Percentiles rank a stretch among this genome's conserved stretches.
Conservation (phyloP, 192 early-diverging fungal genomes). For the Coemansia sp. region DNA sequence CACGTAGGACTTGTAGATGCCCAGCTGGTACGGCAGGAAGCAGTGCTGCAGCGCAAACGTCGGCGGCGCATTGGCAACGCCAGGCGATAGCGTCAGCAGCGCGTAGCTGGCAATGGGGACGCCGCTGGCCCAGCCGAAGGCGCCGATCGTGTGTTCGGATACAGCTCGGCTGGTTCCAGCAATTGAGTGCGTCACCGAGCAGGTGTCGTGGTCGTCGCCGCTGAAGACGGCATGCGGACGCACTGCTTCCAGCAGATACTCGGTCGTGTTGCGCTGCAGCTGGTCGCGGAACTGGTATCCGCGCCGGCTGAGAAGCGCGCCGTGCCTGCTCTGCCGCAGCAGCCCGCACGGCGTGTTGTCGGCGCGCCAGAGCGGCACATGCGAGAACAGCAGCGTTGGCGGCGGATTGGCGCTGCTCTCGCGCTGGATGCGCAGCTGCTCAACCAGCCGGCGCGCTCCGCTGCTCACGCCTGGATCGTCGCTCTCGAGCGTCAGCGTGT, state of each 20-base stretch:
- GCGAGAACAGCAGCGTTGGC: constrained; percentile 72
- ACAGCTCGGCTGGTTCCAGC: neutral
- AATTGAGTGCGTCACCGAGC: constrained; percentile 60
- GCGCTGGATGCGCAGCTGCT: constrained; percentile 3
- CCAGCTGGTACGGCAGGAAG: constrained; percentile 68
- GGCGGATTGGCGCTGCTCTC: neutral
- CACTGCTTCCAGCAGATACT: constrained; percentile 59
- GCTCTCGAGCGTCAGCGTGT: constrained; percentile 71
- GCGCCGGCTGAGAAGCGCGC: constrained; percentile 56
- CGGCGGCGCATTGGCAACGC: neutral
- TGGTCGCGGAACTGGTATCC: constrained; percentile 94
- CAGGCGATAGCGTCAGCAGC: constrained; percentile 51
- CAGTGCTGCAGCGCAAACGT: constrained; percentile 58
- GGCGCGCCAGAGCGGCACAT: constrained; percentile 82
- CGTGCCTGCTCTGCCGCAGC: constrained; percentile 51
- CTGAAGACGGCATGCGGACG: constrained; percentile 74
- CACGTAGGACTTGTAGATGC: constrained; percentile 56
- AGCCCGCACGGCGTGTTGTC: constrained; percentile 70
- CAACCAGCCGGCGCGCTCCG: constrained; percentile 15
- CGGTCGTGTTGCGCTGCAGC: constrained; percentile 60
- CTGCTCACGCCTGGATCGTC: constrained; percentile 15
- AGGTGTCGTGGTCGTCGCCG: constrained; percentile 96
- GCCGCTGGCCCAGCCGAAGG: constrained; percentile 66
- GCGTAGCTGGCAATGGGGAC: constrained; percentile 59
- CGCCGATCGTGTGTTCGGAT: constrained; percentile 61